A percentile compares a stretch with the other conserved stretches of the same genome.
Conservation (phyloP, 1,284 basidiomycete genomes). For the Athelia sp. region DNA sequence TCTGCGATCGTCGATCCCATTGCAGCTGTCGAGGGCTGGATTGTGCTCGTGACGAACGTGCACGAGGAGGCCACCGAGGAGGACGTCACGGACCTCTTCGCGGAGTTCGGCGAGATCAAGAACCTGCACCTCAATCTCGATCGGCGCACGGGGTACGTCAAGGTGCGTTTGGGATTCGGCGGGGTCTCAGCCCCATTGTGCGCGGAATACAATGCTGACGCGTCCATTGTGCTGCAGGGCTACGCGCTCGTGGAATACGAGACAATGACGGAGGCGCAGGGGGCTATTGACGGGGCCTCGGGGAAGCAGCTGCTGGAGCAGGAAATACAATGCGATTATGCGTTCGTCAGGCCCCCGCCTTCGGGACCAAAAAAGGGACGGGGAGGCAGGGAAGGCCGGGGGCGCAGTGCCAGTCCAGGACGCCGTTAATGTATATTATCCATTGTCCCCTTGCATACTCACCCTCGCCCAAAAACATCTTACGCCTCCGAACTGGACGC, state of each 20-base stretch:
- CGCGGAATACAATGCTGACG: slow-evolving; percentile 2
- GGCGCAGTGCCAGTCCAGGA: slow-evolving; percentile 75
- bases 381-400: slow-evolving; percentile 60
- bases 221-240: slow-evolving; percentile 49
- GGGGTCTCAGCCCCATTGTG: background rate
- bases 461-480: no score
- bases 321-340: slow-evolving; percentile 88
- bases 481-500: no score
- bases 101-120: slow-evolving; percentile 96
- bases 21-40: slow-evolving; percentile 98
- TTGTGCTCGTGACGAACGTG: slow-evolving; percentile 92
- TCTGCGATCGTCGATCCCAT: background rate
- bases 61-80: slow-evolving; percentile 99
- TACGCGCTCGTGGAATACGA: slow-evolving; percentile 97
- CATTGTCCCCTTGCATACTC: background rate
- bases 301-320: slow-evolving; percentile 87
- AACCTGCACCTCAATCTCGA: slow-evolving; percentile 97
- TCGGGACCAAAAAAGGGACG: slow-evolving; percentile 72
- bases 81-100: slow-evolving; percentile 94
- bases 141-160: slow-evolving; percentile 96
- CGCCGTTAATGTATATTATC: slow-evolving; percentile 31
- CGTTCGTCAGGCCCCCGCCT: slow-evolving; percentile 88
- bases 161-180: slow-evolving; percentile 49
- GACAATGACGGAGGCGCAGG: slow-evolving; percentile 88
- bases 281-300: slow-evolving; percentile 86